Evolutionary conservation across 192 early-diverging fungal species (phyloP).

Genomic region (Mortierella alpina): DNA sequence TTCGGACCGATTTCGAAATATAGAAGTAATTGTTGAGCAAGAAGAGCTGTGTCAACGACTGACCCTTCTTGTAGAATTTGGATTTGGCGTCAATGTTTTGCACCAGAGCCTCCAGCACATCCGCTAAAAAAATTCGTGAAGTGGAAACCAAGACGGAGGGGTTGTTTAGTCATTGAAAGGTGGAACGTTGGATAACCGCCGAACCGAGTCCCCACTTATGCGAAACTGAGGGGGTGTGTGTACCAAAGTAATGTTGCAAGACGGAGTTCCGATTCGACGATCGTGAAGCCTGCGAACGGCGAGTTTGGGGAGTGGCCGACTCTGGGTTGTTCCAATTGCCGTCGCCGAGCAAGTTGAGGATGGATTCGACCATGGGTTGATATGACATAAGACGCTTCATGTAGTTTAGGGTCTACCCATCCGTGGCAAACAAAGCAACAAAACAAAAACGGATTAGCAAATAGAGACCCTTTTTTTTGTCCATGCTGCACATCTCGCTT

Average conservation of each 20-base stretch:
- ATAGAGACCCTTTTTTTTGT: neutral
- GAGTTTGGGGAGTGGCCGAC: conserved; percentile 37
- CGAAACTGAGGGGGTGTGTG: neutral
- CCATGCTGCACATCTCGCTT: neutral
- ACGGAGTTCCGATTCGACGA: conserved; percentile 27
- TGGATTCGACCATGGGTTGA: conserved; percentile 65
- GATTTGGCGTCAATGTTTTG: conserved; percentile 74
- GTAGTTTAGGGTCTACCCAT: conserved; percentile 67
- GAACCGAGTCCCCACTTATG: no score
- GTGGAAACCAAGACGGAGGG: neutral
- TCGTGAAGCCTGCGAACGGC: conserved; percentile 34
- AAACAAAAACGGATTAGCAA: neutral
- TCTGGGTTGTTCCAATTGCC: conserved; percentile 67
- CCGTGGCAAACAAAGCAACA: neutral
- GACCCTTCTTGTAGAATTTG: conserved; percentile 74
- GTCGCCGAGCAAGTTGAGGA: conserved; percentile 63
- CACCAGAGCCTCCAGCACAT: conserved; percentile 67
- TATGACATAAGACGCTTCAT: conserved; percentile 69
- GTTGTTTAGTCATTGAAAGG: neutral
- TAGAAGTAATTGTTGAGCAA: conserved; percentile 88
- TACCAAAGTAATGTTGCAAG: conserved; percentile 55
- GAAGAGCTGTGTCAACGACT: conserved; percentile 74
- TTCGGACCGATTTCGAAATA: conserved; percentile 72
- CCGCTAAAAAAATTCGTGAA: conserved; percentile 41
- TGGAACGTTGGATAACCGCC: neutral